Conservation (phyloP, 2,329 filamentous ascomycete species). For the Orbilia javanica region DNA sequence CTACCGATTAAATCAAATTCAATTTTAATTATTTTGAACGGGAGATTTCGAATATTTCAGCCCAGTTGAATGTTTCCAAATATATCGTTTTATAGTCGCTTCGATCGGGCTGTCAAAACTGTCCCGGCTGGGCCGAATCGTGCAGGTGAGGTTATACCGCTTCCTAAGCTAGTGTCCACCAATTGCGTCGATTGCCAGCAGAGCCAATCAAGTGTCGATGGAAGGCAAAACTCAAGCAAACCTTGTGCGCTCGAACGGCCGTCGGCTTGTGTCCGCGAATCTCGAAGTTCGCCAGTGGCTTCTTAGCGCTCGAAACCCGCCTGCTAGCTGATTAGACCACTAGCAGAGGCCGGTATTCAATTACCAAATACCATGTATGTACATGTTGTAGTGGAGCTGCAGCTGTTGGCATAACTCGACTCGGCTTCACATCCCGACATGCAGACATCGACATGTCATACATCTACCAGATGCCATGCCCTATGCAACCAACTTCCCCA, state of each 20-base stretch:
- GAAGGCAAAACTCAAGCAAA: too few relatives aligned
- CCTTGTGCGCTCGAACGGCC: background rate
- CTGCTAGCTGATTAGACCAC: background rate
- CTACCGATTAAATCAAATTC: background rate
- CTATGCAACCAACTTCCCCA: background rate
- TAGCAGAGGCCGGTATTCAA: too few relatives aligned
- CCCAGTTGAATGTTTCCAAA: background rate
- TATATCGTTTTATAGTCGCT: background rate
- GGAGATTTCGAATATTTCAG: background rate
- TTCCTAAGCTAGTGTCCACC: background rate
- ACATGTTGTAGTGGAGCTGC: background rate
- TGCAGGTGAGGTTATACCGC: background rate
- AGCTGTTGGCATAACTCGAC: background rate
- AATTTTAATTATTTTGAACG: background rate
- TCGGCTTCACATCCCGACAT: too few relatives aligned
- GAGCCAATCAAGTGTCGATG: background rate
- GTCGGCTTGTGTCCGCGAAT: background rate
- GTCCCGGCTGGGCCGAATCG: background rate
- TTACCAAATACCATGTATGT: background rate
- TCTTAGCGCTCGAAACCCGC: slow-evolving; percentile 2
- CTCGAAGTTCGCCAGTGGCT: slow-evolving; percentile 14
- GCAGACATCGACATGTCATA: too few relatives aligned
- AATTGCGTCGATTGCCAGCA: background rate
- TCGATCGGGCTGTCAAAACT: background rate
- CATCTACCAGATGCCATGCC: too few relatives aligned